These are phyloP conservation scores for Erysimum cheiranthoides DNA, from an alignment of 345 rosid species.

Conservation along the genomic window DNA sequence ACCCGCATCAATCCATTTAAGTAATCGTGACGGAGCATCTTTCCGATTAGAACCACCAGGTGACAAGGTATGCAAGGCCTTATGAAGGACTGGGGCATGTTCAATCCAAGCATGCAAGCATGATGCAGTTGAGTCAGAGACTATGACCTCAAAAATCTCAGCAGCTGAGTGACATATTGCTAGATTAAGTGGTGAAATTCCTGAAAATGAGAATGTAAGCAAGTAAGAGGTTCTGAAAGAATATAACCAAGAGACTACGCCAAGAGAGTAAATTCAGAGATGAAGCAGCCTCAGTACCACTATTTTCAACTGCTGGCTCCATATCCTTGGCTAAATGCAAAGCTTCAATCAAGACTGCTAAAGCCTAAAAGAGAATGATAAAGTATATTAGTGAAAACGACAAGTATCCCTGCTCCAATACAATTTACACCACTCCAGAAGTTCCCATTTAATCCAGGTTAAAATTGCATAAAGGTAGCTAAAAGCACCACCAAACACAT, in stretches of 20 bases:
- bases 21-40: conserved; percentile 88
- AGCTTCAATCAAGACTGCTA: conserved; percentile 83
- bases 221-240: conserved; percentile 40
- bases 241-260: conserved; percentile 33
- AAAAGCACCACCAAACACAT: conserved; percentile 17
- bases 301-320: conserved; percentile 67
- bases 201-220: conserved; percentile 56
- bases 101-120: conserved; percentile 89
- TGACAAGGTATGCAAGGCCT: conserved; percentile 87
- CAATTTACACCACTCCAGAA: not conserved
- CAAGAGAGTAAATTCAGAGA: conserved; percentile 35
- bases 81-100: conserved; percentile 85
- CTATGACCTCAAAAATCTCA: conserved; percentile 92
- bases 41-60: conserved; percentile 96
- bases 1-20: conserved; percentile 97
- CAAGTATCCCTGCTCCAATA: conserved; percentile 5
- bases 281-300: conserved; percentile 53
- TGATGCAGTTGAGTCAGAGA: conserved; percentile 86
- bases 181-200: conserved; percentile 85
- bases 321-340: conserved; percentile 78
- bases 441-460: conserved; percentile 3
- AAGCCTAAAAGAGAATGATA: conserved; percentile 54
- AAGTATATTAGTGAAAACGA: conserved; percentile 28
- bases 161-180: conserved; percentile 97
- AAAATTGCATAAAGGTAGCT: conserved; percentile 7